Conservation (phyloP, 2,329 filamentous ascomycete genomes). For the Endothia cerciana region DNA sequence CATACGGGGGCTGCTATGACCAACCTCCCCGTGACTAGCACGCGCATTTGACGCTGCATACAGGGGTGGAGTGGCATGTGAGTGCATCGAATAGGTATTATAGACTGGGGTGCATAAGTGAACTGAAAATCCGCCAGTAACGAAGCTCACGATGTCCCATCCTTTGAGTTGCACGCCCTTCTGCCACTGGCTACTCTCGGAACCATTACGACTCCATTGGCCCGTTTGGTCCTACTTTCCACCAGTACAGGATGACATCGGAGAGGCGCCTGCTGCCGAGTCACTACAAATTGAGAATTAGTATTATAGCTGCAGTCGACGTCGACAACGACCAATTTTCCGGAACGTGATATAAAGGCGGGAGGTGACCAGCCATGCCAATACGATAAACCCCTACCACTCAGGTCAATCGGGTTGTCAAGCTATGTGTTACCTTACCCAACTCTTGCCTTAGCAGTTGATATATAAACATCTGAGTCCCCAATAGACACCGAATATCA, state of each 20-base stretch:
- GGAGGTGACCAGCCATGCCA: not conserved
- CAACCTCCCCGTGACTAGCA: too few relatives aligned
- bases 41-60: not conserved
- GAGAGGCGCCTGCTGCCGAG: not conserved
- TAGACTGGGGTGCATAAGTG: not conserved
- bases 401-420: not conserved
- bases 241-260: not conserved
- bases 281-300: not conserved
- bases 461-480: not conserved
- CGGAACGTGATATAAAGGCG: not conserved
- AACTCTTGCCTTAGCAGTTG: not conserved
- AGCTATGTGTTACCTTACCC: not conserved
- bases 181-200: not conserved
- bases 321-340: too few relatives aligned
- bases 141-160: not conserved
- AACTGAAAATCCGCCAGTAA: not conserved
- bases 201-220: not conserved
- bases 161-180: not conserved
- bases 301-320: not conserved
- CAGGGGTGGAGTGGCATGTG: not conserved
- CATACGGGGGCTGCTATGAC: too few relatives aligned
- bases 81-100: not conserved
- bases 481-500: not conserved
- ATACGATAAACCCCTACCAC: not conserved
- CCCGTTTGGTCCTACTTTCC: not conserved